Conservation (phyloP, 352 stramenopile genomes). For the Pythium brassicae region DNA sequence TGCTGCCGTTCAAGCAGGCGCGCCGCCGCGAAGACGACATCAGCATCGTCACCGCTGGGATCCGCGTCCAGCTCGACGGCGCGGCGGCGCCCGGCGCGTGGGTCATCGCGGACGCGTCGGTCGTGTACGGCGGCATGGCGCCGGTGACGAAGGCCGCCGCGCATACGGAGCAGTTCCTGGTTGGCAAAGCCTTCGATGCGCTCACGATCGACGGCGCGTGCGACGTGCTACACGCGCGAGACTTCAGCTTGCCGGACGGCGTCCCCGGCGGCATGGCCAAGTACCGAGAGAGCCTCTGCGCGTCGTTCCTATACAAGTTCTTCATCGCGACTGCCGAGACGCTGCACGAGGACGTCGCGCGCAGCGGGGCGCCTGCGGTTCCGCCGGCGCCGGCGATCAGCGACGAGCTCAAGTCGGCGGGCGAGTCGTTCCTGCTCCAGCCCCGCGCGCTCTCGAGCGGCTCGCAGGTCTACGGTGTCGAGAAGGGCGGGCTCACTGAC, state of each 20-base stretch:
- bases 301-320: constrained; percentile 96
- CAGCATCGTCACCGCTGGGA: constrained; percentile 94
- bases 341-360: constrained; percentile 38
- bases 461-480: constrained; percentile 53
- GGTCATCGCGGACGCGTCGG: constrained; percentile 52
- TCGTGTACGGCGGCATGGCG: constrained; percentile 71
- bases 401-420: constrained; percentile 36
- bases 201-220: constrained; percentile 83
- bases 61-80: constrained; percentile 81
- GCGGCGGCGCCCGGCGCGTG: constrained; percentile 67
- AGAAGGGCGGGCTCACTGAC: constrained; percentile 56
- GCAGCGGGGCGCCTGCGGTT: constrained; percentile 10
- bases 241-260: constrained; percentile 88
- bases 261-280: constrained; percentile 93
- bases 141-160: constrained; percentile 55
- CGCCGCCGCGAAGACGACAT: constrained; percentile 96
- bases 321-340: constrained; percentile 71
- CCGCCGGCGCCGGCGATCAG: constrained; percentile 30
- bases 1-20: constrained; percentile 95
- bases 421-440: constrained; percentile 54
- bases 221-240: constrained; percentile 72
- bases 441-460: constrained; percentile 45
- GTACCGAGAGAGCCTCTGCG: constrained; percentile 92
- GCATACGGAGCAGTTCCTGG: constrained; percentile 61
- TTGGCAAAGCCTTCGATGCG: constrained; percentile 75